A percentile compares a stretch with the other conserved stretches of the same genome.
phyloP scores from a whole-genome alignment of 176 grass and related monocot genomes.

The Zoysia japonica region DNA sequence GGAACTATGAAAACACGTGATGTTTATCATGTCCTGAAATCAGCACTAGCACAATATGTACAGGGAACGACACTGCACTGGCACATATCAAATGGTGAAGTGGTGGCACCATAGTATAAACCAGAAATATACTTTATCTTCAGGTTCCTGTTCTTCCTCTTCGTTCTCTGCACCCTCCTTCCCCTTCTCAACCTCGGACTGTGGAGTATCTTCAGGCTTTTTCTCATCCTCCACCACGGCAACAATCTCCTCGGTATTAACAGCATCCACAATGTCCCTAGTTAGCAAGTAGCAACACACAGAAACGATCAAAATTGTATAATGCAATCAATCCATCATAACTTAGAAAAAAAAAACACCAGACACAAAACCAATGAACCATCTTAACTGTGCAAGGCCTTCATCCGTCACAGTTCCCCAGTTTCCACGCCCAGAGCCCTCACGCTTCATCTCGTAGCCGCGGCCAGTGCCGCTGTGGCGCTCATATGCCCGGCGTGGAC shows the following conservation, averaged over 20 bases:
- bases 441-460: constrained; percentile 72
- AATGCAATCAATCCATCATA: neutral
- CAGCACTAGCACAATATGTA: neutral
- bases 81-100: neutral
- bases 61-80: neutral
- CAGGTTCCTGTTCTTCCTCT: constrained; percentile 58
- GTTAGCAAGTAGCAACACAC: neutral
- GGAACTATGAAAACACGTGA: neutral
- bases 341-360: neutral
- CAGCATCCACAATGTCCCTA: constrained; percentile 33
- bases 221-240: constrained; percentile 49
- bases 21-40: neutral
- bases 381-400: constrained; percentile 57
- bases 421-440: constrained; percentile 75
- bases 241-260: constrained; percentile 29
- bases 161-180: constrained; percentile 48
- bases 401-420: constrained; percentile 74
- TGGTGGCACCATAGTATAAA: neutral
- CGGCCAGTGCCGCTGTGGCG: constrained; percentile 80
- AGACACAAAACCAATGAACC: neutral
- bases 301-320: neutral
- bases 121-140: constrained; percentile 62
- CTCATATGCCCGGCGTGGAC: constrained; percentile 58
- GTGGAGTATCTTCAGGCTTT: constrained; percentile 44
- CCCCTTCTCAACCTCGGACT: constrained; percentile 35